A percentile compares a stretch with the other conserved stretches of the same genome.
Conservation (phyloP, 306 rosid genomes). For the Gynostemma pentaphyllum region DNA sequence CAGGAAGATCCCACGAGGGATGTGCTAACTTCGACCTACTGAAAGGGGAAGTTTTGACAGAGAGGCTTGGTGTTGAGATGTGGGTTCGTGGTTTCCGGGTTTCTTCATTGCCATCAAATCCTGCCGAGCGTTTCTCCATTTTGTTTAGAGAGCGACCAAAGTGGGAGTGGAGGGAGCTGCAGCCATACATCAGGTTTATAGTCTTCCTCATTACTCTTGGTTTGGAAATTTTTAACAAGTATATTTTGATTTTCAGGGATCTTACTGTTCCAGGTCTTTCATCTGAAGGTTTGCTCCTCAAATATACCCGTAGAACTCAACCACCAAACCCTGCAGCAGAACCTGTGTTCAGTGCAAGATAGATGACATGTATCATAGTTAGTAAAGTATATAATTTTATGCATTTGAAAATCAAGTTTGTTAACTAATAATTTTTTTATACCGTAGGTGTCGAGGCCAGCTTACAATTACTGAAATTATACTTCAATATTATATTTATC, state of each 20-base stretch:
- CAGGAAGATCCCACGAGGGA: constrained; percentile 53
- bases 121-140: constrained; percentile 62
- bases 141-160: constrained; percentile 64
- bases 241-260: constrained; percentile 36
- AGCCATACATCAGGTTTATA: constrained; percentile 63
- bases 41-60: constrained; percentile 83
- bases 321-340: constrained; percentile 45
- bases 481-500: too few species aligned
- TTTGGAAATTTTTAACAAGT: neutral
- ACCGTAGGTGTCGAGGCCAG: too few species aligned
- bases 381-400: too few species aligned
- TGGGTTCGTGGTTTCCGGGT: constrained; percentile 61
- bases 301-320: constrained; percentile 75
- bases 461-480: too few species aligned
- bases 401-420: too few species aligned
- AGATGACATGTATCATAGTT: too few species aligned
- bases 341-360: constrained; percentile 72
- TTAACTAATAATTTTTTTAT: too few species aligned
- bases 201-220: neutral
- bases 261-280: constrained; percentile 76
- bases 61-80: constrained; percentile 62
- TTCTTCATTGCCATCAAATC: constrained; percentile 56
- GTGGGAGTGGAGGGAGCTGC: constrained; percentile 82
- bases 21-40: constrained; percentile 46
- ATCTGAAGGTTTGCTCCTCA: constrained; percentile 77